Percentiles rank a stretch among this genome's conserved stretches.
phyloP scores from a whole-genome alignment of 495 filamentous ascomycete species.

The Hyaloscypha finlandica region DNA sequence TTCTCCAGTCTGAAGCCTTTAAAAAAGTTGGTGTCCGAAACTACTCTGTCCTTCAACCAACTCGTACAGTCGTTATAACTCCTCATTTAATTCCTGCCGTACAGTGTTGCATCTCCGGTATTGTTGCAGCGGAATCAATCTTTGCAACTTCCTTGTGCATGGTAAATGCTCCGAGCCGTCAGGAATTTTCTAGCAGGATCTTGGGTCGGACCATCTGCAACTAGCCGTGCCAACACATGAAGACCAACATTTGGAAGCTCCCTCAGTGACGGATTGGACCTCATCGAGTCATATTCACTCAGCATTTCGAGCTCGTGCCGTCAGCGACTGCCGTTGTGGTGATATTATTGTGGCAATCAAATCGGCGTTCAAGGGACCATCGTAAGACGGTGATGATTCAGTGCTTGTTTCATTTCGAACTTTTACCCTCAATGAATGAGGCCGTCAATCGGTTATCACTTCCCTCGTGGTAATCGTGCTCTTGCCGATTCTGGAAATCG shows the following conservation, averaged over 20 bases:
- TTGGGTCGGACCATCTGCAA: constrained; percentile 24
- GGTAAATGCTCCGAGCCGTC: background rate
- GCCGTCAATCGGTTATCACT: background rate
- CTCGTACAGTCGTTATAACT: background rate
- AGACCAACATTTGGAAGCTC: constrained; percentile 15
- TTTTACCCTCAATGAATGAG: background rate
- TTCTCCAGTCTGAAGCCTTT: background rate
- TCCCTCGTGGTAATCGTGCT: background rate
- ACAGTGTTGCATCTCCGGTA: background rate
- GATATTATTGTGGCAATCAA: background rate
- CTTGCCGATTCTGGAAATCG: constrained; percentile 12
- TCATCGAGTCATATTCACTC: background rate
- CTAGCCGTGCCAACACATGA: constrained; percentile 24
- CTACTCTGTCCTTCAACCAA: background rate
- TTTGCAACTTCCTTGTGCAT: background rate
- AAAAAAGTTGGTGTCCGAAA: background rate
- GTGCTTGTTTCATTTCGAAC: background rate
- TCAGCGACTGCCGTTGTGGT: background rate
- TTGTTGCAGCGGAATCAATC: background rate
- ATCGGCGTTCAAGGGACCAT: background rate
- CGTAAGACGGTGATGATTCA: background rate
- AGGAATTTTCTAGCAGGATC: background rate
- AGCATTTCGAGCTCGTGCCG: background rate
- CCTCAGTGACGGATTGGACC: background rate
- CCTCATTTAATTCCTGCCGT: background rate